Conservation (phyloP, 1,139 yeast genomes). For the Pneumocystis jirovecii region DNA sequence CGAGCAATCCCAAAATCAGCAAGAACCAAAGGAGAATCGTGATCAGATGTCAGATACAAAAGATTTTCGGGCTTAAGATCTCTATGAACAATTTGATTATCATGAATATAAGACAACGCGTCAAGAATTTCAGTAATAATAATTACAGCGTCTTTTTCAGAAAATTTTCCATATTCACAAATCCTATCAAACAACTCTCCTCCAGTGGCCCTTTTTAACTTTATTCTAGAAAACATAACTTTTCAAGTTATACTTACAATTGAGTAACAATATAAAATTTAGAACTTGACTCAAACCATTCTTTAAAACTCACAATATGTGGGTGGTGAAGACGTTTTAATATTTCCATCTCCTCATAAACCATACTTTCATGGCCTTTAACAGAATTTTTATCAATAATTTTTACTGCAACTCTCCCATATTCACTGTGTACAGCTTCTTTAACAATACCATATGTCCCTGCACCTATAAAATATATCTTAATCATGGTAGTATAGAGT, state of each 20-base stretch:
- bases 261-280: constrained; percentile 60
- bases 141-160: constrained; percentile 67
- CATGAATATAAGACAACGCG: constrained; percentile 63
- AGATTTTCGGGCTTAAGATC: constrained; percentile 86
- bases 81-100: constrained; percentile 62
- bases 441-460: constrained; percentile 86
- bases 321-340: constrained; percentile 56
- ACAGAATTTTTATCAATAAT: constrained; percentile 69
- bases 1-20: constrained; percentile 93
- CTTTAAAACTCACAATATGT: constrained; percentile 67
- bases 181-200: constrained; percentile 85
- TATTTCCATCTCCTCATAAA: constrained; percentile 60
- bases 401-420: constrained; percentile 74
- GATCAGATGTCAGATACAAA: constrained; percentile 41
- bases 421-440: constrained; percentile 45
- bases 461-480: not conserved
- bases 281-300: constrained; percentile 78
- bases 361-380: constrained; percentile 56
- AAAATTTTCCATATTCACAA: constrained; percentile 57
- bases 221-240: not conserved
- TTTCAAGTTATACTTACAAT: constrained; percentile 5
- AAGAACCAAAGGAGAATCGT: constrained; percentile 54
- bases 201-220: constrained; percentile 39
- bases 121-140: constrained; percentile 55
- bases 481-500: not conserved